Base-by-base conservation (phyloP, 495 filamentous ascomycete species). In the Parachaetomium inaequale region DNA sequence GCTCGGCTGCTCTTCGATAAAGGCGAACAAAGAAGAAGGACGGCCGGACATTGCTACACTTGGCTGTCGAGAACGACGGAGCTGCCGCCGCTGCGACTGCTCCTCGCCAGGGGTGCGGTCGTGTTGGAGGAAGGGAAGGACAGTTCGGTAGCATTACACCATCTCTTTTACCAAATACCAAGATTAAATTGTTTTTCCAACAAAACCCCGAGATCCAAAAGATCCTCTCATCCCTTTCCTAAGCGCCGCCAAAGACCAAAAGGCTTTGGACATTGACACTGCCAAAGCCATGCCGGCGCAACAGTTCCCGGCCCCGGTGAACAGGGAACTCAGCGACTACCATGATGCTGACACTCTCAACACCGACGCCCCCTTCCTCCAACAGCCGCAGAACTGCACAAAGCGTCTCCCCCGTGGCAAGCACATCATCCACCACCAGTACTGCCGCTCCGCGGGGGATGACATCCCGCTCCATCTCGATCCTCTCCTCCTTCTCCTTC, bases 401-500 rank as follows among this genome's bases (percentile, higher is more conserved):
- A 67, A 87, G 80, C 55, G 85, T 88, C 65, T 76, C 62, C 55
- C 84, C 85, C 31, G 82, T 84, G 38, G 84, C 78, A 64, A 88
- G 80, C 58, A 87, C 84, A 74, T 88, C 85, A 69, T 88, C 85
- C 49, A 88, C 77, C 7, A 88, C 78, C 61, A 87, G 73, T 19
- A 88, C 80, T 47, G 76, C 76, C 19, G 73, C 73, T 26, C 73
- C 79, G 43, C 21, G 70, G 4, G 75, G 74, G 52, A 87, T 61
- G 49, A 76, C 70, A 71, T 76, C 74, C 58, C 67, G 68, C 28
- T 76, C 74, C 68, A 88, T 82, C 71, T 86, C 84, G 15, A 88
- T 78, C 47, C 63, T 63, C 63, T 74, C 74, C 70, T 76, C 75
- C 59, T 87, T 78, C 47, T 63, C 63, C 63, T 74, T 74, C 70